Evolutionary conservation across 2,329 filamentous ascomycete genomes (phyloP).

Genomic region (Penicillium sp.): DNA sequence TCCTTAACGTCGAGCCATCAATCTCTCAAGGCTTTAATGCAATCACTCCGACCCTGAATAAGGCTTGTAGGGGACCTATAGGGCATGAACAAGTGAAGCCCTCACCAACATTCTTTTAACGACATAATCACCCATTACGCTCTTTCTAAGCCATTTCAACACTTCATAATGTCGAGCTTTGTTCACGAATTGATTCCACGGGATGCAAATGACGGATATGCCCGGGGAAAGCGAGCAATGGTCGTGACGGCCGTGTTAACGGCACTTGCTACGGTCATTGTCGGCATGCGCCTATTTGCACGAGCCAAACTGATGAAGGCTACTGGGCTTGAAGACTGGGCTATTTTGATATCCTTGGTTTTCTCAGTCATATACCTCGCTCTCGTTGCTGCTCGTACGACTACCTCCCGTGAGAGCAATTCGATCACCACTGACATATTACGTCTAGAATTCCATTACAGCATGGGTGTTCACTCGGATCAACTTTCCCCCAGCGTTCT

Average conservation of each 20-base stretch:
- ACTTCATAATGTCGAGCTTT: conserved; percentile 11
- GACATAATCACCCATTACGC: not conserved
- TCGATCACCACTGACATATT: conserved; percentile 4
- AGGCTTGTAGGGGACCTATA: not conserved
- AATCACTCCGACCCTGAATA: not conserved
- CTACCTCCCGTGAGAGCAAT: not conserved
- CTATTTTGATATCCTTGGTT: conserved; percentile 26
- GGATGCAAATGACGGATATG: conserved; percentile 13
- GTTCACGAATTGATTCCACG: conserved; percentile 20
- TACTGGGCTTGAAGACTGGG: conserved; percentile 34
- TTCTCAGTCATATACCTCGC: conserved; percentile 28
- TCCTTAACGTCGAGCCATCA: not conserved
- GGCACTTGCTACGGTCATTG: conserved; percentile 20
- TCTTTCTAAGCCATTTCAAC: conserved; percentile 7
- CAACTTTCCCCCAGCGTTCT: conserved; percentile 15
- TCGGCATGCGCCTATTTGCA: conserved; percentile 30
- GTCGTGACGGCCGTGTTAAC: conserved; percentile 32
- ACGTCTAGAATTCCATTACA: conserved; percentile 25
- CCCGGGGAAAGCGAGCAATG: conserved; percentile 27
- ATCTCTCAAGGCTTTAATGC: not conserved
- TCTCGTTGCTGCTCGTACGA: conserved; percentile 28
- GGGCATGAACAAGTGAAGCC: conserved; percentile 1
- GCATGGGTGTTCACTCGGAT: conserved; percentile 24
- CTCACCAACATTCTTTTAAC: conserved; percentile 14
- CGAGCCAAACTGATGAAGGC: conserved; percentile 29